phyloP scores from a whole-genome alignment of 345 rosid genomes.

The Gossypium turneri region DNA sequence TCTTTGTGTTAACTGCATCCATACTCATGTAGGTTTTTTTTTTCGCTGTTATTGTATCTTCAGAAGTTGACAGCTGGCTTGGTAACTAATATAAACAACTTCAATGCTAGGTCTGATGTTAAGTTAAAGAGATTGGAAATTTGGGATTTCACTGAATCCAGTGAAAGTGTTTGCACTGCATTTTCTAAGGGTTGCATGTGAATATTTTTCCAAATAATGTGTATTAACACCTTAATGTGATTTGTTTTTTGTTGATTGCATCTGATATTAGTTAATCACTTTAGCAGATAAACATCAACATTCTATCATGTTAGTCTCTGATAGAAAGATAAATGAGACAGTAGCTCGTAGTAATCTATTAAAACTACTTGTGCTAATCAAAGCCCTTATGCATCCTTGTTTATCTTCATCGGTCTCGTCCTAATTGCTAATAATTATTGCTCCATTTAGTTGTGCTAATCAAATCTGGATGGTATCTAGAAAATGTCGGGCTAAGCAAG shows the following conservation, averaged over 20 bases:
- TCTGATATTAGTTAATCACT: neutral
- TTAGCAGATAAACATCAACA: neutral
- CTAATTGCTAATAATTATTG: too few species aligned
- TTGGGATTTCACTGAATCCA: neutral
- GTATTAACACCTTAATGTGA: neutral
- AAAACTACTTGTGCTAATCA: neutral
- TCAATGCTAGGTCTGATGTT: slow-evolving; percentile 1
- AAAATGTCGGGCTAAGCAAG: neutral
- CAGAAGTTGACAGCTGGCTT: neutral
- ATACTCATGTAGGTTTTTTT: too few species aligned
- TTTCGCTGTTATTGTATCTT: too few species aligned
- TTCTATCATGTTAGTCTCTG: neutral
- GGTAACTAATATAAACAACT: neutral
- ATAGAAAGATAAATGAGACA: too few species aligned
- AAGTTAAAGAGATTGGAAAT: neutral
- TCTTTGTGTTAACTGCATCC: too few species aligned
- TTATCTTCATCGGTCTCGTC: too few species aligned
- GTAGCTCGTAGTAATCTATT: neutral
- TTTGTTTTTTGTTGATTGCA: neutral
- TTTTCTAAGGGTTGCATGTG: neutral
- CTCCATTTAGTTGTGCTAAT: neutral
- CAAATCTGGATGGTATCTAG: neutral
- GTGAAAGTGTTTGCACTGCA: neutral
- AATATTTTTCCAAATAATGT: neutral
- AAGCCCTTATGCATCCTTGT: neutral